Evolutionary conservation across 306 rosid genomes (phyloP).

Genomic region (Prosopis cineraria): DNA sequence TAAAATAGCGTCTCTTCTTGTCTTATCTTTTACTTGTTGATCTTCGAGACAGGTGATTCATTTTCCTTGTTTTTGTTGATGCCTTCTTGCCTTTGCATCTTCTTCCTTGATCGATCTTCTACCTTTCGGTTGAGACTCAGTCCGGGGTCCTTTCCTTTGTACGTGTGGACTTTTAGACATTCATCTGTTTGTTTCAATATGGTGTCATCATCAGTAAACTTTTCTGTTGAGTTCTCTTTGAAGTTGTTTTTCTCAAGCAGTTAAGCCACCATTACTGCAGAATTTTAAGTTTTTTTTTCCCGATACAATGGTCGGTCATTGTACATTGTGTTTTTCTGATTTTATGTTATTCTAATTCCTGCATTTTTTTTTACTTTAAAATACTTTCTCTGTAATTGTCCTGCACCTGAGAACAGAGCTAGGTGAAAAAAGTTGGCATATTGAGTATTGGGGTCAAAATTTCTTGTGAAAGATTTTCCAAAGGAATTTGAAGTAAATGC

Average conservation of each 20-base stretch:
- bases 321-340: conserved; percentile 28
- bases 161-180: not conserved
- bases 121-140: conserved; percentile 25
- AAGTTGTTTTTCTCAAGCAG: conserved; percentile 19
- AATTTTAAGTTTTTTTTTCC: not conserved
- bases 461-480: conserved; percentile 34
- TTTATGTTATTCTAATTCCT: conserved; percentile 34
- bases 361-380: conserved; percentile 9
- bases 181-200: conserved; percentile 24
- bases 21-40: conserved; percentile 39
- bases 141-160: conserved; percentile 26
- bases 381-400: conserved; percentile 29
- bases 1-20: conserved; percentile 47
- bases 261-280: conserved; percentile 18
- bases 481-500: conserved; percentile 58
- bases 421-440: conserved; percentile 29
- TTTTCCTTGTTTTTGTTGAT: conserved; percentile 39
- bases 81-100: conserved; percentile 36
- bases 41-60: conserved; percentile 40
- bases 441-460: conserved; percentile 34
- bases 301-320: conserved; percentile 30
- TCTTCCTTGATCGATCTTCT: conserved; percentile 25
- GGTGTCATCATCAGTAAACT: conserved; percentile 26
- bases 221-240: conserved; percentile 25
- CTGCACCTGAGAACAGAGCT: conserved; percentile 47